Conservation (phyloP, 306 rosid genomes). For the Vicia sativa region DNA sequence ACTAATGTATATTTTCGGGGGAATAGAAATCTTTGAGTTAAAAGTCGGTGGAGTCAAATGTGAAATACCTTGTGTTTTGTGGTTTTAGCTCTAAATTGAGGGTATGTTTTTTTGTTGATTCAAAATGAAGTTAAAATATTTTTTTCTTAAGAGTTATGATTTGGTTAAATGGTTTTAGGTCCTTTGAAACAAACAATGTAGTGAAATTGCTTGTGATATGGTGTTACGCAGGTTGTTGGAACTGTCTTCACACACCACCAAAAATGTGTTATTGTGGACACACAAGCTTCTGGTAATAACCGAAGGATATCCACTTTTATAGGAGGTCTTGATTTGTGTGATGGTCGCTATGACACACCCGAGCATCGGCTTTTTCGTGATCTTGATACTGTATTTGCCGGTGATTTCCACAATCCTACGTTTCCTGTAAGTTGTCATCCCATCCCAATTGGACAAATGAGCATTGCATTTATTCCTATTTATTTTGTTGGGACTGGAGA, state of each 20-base stretch:
- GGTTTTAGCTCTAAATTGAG: conserved; percentile 39
- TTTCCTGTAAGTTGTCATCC: conserved; percentile 66
- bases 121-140: conserved; percentile 32
- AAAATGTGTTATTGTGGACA: conserved; percentile 87
- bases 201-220: conserved; percentile 41
- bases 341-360: conserved; percentile 98
- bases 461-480: conserved; percentile 12
- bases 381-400: conserved; percentile 63
- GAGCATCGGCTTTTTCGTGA: conserved; percentile 80
- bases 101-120: conserved; percentile 42
- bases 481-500: conserved; percentile 21
- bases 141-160: conserved; percentile 6
- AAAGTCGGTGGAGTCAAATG: conserved; percentile 41
- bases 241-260: conserved; percentile 92
- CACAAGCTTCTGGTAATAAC: conserved; percentile 78
- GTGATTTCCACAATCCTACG: conserved; percentile 85
- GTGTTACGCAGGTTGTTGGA: conserved; percentile 73
- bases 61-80: conserved; percentile 43
- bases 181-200: conserved; percentile 23
- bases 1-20: conserved; percentile 42
- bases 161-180: conserved; percentile 3
- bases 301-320: conserved; percentile 83
- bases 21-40: conserved; percentile 43
- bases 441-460: conserved; percentile 13
- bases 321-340: conserved; percentile 96